phyloP scores from a whole-genome alignment of 306 rosid genomes.

The Prunus armeniaca region DNA sequence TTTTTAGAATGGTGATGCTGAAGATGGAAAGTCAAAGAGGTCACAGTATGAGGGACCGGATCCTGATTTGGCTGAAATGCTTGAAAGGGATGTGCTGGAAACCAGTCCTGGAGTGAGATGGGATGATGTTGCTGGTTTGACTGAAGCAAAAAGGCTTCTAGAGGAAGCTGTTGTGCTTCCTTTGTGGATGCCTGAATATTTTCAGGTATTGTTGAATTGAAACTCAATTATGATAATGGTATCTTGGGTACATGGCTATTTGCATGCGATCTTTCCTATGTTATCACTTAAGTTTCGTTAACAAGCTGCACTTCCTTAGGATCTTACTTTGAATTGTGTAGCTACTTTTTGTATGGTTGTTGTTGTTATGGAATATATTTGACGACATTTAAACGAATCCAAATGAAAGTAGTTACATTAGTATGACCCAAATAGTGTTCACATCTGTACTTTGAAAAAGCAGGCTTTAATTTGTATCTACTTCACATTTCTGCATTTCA shows the following conservation, averaged over 20 bases:
- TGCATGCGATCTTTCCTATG: conserved; percentile 2
- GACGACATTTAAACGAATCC: not conserved
- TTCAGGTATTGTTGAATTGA: conserved; percentile 57
- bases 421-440: not conserved
- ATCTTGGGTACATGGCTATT: not conserved
- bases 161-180: conserved; percentile 99
- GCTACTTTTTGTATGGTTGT: not conserved
- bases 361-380: not conserved
- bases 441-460: not conserved
- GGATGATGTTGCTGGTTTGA: conserved; percentile 96
- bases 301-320: not conserved
- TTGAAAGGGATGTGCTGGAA: conserved; percentile 93
- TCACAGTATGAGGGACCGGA: conserved; percentile 93
- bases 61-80: conserved; percentile 98
- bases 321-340: not conserved
- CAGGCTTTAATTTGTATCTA: conserved; percentile 5
- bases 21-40: conserved; percentile 80
- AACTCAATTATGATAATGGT: conserved; percentile 7
- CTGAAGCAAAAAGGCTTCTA: conserved; percentile 92
- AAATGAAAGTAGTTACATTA: not conserved
- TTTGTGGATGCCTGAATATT: conserved; percentile 98
- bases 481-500: conserved; percentile 10
- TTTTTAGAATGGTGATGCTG: conserved; percentile 69
- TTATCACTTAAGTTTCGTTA: not conserved
- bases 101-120: conserved; percentile 98